Percentiles rank a stretch among this genome's conserved stretches.
These are phyloP conservation scores for Eragrostis tef DNA, from an alignment of 202 grass and related monocot genomes.

Conservation along the genomic window DNA sequence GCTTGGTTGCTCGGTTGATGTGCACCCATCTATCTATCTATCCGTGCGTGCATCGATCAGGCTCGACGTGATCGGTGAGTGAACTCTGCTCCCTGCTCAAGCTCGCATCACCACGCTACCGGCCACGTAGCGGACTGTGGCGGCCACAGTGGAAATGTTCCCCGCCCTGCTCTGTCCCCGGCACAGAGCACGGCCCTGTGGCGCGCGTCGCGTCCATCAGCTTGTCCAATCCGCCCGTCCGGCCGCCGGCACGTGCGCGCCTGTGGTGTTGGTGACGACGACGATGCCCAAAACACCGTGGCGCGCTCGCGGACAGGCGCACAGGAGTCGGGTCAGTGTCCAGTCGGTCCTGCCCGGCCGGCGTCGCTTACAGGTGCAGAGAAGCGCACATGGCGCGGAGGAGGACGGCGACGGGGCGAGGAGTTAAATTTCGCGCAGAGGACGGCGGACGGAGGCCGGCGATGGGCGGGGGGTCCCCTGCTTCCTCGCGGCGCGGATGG, in stretches of 20 bases:
- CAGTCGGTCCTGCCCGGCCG: neutral
- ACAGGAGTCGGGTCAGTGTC: neutral
- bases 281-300: neutral
- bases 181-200: neutral
- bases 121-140: neutral
- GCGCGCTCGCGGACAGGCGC: constrained; percentile 32
- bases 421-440: constrained; percentile 39
- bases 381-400: constrained; percentile 39
- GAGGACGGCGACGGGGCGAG: neutral
- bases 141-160: neutral
- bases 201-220: constrained; percentile 14
- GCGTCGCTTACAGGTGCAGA: constrained; percentile 26
- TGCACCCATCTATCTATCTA: neutral
- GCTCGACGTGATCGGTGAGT: constrained; percentile 9
- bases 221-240: constrained; percentile 21
- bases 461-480: neutral
- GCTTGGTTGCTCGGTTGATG: no score
- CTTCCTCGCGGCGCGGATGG: no score
- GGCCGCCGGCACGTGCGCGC: constrained; percentile 37
- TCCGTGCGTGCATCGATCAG: neutral
- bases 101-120: neutral
- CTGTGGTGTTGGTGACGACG: constrained; percentile 2
- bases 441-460: neutral
- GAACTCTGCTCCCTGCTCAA: neutral
- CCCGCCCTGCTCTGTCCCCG: neutral